Base-by-base conservation (phyloP, 805 yeast genomes). In the Candida hispaniensis region DNA sequence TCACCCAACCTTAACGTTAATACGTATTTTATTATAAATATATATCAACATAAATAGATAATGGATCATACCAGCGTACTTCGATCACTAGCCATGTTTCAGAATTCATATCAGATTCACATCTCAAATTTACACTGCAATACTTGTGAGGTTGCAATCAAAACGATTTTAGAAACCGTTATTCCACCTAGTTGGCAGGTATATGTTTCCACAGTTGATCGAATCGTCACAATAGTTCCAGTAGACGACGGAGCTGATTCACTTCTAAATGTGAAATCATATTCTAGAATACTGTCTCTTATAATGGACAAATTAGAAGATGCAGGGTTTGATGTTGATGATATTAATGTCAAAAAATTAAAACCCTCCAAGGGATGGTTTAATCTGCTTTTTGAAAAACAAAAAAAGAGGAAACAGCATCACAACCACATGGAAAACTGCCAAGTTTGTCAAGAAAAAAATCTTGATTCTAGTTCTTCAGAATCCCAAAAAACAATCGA, bases 331-430 rank as follows among this genome's bases (percentile, higher is more conserved):
- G 36, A 32, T n/a, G 36, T 36, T 5, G 38, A 39, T 19, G 41
- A 39, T 16, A 25, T 25, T 12, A 28, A 62, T 62, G 67, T 63
- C 7, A 30, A 30, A 17, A 26, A 39, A 11, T 17, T 32, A 13
- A 23, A 23, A n/a, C 28, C 36, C 6, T 23, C 23, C 23, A 27
- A 27, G 18, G 36, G 36, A 26, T 32, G 36, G 36, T 32, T 32
- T 23, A 12, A 28, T 16, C 28, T 23, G 4, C 16, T 24, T 9
- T 23, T 32, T 11, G 27, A 23, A 5, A 28, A 26, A 15, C 26
- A 28, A 5, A 17, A 22, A 28, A 32, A 32, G 23, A 22, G 14
- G 10, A 7, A 24, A n/a, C 28, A 28, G 5, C 36, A 32, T 14
- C 13, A 32, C n/a, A n/a, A n/a, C n/a, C n/a, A n/a, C n/a, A n/a